Percentiles rank a stretch among this genome's conserved stretches.
Evolutionary conservation across 2,329 filamentous ascomycete genomes (phyloP).

Genomic region (Sclerotinia trifoliorum): DNA sequence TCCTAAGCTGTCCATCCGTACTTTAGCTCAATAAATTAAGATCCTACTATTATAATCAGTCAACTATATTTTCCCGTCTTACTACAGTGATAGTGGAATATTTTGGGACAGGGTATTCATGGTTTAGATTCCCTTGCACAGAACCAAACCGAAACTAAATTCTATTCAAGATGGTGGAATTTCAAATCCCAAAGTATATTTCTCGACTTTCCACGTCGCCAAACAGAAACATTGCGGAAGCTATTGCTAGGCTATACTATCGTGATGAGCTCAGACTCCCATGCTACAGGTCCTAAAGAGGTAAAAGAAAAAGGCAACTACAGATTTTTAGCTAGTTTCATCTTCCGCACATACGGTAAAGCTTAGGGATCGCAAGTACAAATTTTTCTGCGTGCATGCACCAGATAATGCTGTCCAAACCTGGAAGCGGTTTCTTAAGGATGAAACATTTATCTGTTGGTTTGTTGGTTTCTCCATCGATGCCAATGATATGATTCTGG

Average conservation of each 20-base stretch:
- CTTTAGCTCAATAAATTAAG: not conserved
- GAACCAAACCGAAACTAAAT: too few species aligned
- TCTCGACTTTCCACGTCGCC: not conserved
- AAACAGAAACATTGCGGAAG: not conserved
- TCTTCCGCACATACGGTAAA: not conserved
- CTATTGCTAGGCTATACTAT: too few species aligned
- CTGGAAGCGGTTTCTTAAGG: not conserved
- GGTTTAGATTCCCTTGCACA: not conserved
- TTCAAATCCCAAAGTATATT: too few species aligned
- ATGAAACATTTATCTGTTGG: accelerated
- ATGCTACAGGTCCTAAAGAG: not conserved
- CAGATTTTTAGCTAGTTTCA: too few species aligned
- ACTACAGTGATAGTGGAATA: not conserved
- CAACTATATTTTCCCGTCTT: too few species aligned
- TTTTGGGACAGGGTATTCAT: not conserved
- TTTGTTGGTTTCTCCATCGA: not conserved
- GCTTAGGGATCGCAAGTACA: not conserved
- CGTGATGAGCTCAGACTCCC: not conserved
- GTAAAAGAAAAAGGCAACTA: not conserved
- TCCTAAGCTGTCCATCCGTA: too few species aligned
- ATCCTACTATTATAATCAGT: too few species aligned
- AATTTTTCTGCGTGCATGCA: not conserved
- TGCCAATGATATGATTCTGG: not conserved
- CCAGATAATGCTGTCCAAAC: too few species aligned
- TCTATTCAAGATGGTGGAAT: not conserved